Evolutionary conservation across 106 monocot genomes (phyloP), one percentile per base, ranked within the genome.

Genomic region (Ottelia alismoides): DNA sequence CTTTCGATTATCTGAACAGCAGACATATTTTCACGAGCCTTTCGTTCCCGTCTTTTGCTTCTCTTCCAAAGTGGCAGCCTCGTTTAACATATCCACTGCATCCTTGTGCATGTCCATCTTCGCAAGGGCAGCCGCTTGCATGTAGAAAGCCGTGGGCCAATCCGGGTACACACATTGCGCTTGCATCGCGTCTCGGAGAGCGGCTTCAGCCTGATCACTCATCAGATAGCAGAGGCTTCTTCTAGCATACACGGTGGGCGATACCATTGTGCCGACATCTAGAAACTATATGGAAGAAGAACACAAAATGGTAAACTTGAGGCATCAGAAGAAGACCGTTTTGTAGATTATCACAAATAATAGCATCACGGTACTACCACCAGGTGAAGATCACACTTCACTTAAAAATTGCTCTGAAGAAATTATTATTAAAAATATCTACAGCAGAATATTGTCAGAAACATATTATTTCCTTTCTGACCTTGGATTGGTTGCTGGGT

Each of bases 141-240:
- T 74, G 60, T 83, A 83, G 55, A 83, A 83, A 2, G 83, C 83
- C 5, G 78, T 83, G 3, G 83, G 78, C 83, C 83, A 83, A 17
- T 83, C 78, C 12, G 83, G 74, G 55, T 66, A 71, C 11, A 74
- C 65, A 12, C 74, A 74, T 30, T 83, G 83, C 23, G 78, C 74
- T 64, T 83, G 83, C 83, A 83, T 83, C 1, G 74, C 78, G 25
- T 83, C 83, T n/a, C 74, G 66, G 22, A 83, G 74, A 29, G 83
- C 83, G 26, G 67, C 74, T 56, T 83, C 83, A 24, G 74, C 54
- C 51, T 78, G 78, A 45, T 83, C 83, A 27, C 71, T 78, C 78
- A 83, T 74, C 3, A 83, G 74, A 46, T 78, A 57, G 60, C 83
- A 78, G 6, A 83, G 67, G 50, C 83, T 83, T 47, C 74, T 47